These are phyloP conservation scores for Actinomucor elegans DNA, from an alignment of 371 early-diverging fungal genomes.

Conservation along the genomic window DNA sequence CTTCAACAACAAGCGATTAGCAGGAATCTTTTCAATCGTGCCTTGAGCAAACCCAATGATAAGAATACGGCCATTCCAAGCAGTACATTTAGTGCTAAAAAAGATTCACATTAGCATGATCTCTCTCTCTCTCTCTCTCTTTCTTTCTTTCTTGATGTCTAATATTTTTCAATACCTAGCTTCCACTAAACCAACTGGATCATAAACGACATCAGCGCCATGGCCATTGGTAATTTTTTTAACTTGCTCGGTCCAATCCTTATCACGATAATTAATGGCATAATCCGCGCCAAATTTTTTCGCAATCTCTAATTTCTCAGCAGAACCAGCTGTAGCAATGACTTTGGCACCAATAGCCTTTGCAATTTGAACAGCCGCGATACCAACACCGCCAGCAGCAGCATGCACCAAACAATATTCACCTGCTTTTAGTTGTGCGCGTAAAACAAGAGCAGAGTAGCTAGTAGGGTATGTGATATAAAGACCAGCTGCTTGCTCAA, in stretches of 20 bases:
- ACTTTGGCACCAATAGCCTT: constrained; percentile 80
- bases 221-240: constrained; percentile 67
- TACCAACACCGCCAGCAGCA: constrained; percentile 78
- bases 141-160: no score
- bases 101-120: background rate
- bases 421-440: constrained; percentile 67
- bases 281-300: constrained; percentile 74
- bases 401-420: constrained; percentile 79
- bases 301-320: constrained; percentile 72
- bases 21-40: constrained; percentile 76
- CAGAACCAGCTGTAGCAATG: constrained; percentile 82
- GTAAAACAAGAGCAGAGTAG: constrained; percentile 72
- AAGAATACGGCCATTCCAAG: constrained; percentile 84
- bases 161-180: no score
- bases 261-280: constrained; percentile 76
- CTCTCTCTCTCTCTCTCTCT: background rate
- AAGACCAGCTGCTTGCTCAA: constrained; percentile 79
- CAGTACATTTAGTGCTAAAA: constrained; percentile 67
- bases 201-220: constrained; percentile 79
- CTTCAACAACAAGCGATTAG: constrained; percentile 83
- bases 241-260: constrained; percentile 77
- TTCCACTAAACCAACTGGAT: constrained; percentile 78
- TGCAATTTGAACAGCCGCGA: constrained; percentile 69
- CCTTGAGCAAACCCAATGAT: constrained; percentile 90
- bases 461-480: constrained; percentile 83